These are phyloP conservation scores for Cucurbita ficifolia DNA, from an alignment of 306 rosid species.

Conservation along the genomic window DNA sequence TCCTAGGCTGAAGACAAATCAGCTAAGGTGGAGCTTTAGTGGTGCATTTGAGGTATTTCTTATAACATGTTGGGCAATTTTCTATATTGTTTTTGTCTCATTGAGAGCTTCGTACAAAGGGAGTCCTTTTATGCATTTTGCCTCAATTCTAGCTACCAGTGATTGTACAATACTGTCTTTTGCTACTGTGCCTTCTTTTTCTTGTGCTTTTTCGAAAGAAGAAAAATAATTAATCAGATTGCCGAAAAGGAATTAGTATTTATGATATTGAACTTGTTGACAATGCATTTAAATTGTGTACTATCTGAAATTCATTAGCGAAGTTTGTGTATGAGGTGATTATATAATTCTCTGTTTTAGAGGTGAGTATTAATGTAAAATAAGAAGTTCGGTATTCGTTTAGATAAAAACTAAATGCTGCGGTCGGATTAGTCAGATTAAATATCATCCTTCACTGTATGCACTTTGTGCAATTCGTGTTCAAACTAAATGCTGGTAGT, in stretches of 20 bases:
- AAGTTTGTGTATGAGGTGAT: neutral
- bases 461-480: neutral
- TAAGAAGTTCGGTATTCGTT: neutral
- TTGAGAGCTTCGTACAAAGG: neutral
- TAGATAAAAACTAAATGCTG: neutral
- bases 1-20: conserved; percentile 28
- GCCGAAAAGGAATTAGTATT: neutral
- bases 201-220: neutral
- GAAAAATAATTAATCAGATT: neutral
- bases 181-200: neutral
- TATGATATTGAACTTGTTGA: neutral
- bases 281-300: neutral
- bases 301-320: neutral
- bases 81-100: neutral
- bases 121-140: neutral
- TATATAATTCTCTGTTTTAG: neutral
- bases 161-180: neutral
- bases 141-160: neutral
- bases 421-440: neutral
- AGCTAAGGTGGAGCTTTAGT: conserved; percentile 54
- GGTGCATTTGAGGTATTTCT: conserved; percentile 84
- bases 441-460: neutral
- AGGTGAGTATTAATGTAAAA: neutral
- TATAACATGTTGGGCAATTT: neutral
- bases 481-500: neutral